Conservation (phyloP, 2,329 filamentous ascomycete genomes). For the Trichothecium roseum region DNA sequence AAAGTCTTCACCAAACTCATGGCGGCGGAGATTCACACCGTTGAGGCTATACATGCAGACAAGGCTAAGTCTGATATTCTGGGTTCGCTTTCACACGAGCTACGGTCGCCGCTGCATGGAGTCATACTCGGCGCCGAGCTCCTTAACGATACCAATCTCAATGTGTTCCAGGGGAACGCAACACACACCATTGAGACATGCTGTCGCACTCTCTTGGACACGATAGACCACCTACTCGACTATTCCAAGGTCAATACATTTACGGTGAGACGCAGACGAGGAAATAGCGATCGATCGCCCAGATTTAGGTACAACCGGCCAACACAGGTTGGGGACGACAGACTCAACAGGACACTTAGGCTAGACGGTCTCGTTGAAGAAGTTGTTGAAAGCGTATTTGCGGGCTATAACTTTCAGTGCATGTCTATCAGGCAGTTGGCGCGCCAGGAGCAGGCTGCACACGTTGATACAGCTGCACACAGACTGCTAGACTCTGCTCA, state of each 20-base stretch:
- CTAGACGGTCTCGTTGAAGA: slow-evolving; percentile 33
- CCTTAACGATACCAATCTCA: slow-evolving; percentile 38
- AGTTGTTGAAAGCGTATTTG: slow-evolving; percentile 34
- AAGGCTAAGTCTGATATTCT: slow-evolving; percentile 48
- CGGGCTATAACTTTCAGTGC: slow-evolving; percentile 29
- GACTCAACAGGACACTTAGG: slow-evolving; percentile 16
- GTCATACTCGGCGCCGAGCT: slow-evolving; percentile 44
- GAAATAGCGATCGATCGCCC: background rate
- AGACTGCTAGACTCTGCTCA: background rate
- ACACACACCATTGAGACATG: slow-evolving; percentile 39
- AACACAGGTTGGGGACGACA: slow-evolving; percentile 16
- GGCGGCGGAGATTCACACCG: slow-evolving; percentile 43
- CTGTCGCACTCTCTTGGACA: slow-evolving; percentile 37
- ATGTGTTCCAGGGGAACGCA: slow-evolving; percentile 33
- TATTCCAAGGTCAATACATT: slow-evolving; percentile 44
- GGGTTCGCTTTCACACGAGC: slow-evolving; percentile 49
- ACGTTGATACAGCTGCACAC: slow-evolving; percentile 1
- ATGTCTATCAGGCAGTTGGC: slow-evolving; percentile 3
- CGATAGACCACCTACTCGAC: slow-evolving; percentile 41
- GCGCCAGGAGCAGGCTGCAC: background rate
- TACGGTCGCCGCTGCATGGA: slow-evolving; percentile 51
- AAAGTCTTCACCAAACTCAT: slow-evolving; percentile 41
- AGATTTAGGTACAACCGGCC: background rate
- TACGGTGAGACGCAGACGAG: slow-evolving; percentile 2
- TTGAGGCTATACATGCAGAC: slow-evolving; percentile 25